Base-by-base conservation (phyloP, 192 early-diverging fungal species). In the Coemansia sp. region DNA sequence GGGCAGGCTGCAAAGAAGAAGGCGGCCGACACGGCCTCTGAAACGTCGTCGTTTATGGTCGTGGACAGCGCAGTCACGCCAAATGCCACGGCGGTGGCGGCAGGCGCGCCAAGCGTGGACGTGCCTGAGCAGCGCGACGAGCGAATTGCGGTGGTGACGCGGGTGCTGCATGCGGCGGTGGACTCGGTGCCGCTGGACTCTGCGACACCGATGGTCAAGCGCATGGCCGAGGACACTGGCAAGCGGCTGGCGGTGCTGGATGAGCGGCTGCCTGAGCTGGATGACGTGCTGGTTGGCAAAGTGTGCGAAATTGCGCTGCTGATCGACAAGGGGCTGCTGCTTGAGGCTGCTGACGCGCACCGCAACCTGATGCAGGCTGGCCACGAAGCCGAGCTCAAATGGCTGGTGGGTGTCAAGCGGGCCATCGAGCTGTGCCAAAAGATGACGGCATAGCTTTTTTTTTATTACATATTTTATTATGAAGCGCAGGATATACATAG, bases 341-440 rank as follows among this genome's bases (percentile, higher is more conserved):
- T 19, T 4, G 67, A 65, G 6, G 73, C 73, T 11, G 48, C 56
- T 18, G 50, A 21, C 23, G 67, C 42, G 0, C 62, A 69, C 43
- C 55, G 62, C 10, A 54, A 53, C 8, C 58, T 73, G 40, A 59
- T 73, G 58, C 70, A 73, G 48, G 54, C 67, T 19, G 64, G 59
- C 1, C 52, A 67, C 23, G 71, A 73, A 12, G 16, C 51, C 1
- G 77, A 80, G 35, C 67, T 69, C 44, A 62, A 62, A 28, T 80
- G 77, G 77, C 71, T 80, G 29, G 62, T 80, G 19, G 77, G 67
- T 11, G n/a, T 80, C n/a, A 73, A 73, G 46, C 70, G 77, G 11
- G 28, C 70, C 6, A 66, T 80, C 23, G 77, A 80, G 31, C 57
- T 79, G 24, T 35, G 47, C 8, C 62, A 65, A 52, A 69, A 66